Conservation (phyloP, 768 basidiomycete species). For the Sporobolomyces pararoseus region DNA sequence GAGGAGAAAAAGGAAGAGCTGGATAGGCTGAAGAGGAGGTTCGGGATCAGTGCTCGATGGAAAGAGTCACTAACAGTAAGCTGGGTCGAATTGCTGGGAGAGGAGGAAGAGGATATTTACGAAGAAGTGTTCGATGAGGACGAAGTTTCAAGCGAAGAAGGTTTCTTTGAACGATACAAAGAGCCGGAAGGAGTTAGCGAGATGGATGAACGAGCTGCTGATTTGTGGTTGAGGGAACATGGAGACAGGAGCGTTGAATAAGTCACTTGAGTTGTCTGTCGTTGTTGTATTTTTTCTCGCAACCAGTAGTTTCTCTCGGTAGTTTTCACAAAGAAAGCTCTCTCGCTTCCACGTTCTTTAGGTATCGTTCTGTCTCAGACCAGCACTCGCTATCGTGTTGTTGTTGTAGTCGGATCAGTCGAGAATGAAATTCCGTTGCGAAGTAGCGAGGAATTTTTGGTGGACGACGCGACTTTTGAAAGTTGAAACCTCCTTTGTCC, state of each 20-base stretch:
- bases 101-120: not conserved
- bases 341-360: not conserved
- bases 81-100: not conserved
- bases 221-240: not conserved
- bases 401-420: not conserved
- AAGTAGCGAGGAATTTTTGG: no score
- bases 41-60: not conserved
- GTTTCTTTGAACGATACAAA: not conserved
- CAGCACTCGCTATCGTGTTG: no score
- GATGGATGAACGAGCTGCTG: not conserved
- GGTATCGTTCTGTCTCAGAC: not conserved
- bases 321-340: not conserved
- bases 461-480: no score
- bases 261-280: no score
- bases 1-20: not conserved
- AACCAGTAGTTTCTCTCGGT: no score
- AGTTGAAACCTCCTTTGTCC: not conserved
- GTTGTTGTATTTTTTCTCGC: no score
- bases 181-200: not conserved
- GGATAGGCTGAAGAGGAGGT: not conserved
- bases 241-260: no score
- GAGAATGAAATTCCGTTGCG: not conserved
- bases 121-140: not conserved
- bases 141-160: not conserved
- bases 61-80: not conserved